phyloP scores from a whole-genome alignment of 2,329 filamentous ascomycete genomes.

The Ophiosphaerella narmari region DNA sequence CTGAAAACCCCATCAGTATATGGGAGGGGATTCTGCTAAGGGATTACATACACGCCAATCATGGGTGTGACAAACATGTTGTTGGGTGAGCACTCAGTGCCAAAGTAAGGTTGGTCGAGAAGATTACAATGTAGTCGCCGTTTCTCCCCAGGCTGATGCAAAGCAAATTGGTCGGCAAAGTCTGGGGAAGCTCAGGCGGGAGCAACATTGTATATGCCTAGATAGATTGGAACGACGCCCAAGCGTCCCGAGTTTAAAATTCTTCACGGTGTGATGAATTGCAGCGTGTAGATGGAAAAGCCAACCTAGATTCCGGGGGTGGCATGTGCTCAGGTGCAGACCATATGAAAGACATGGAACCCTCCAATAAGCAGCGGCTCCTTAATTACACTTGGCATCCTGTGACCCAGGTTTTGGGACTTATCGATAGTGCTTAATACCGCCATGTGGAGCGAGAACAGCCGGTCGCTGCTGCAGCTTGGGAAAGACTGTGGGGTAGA shows the following conservation, averaged over 20 bases:
- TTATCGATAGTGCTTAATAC: slow-evolving; percentile 36
- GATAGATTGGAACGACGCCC: neutral
- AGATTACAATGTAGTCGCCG: neutral
- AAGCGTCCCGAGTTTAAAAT: slow-evolving; percentile 1
- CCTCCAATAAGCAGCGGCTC: slow-evolving; percentile 14
- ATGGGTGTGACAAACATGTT: slow-evolving; percentile 25
- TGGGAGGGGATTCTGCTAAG: neutral
- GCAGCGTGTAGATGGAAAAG: slow-evolving; percentile 13
- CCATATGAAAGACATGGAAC: slow-evolving; percentile 21
- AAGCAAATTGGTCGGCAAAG: slow-evolving; percentile 2
- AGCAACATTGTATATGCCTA: slow-evolving; percentile 16
- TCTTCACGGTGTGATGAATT: slow-evolving; percentile 10
- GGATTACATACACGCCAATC: slow-evolving; percentile 19
- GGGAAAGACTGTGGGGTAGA: slow-evolving; percentile 19
- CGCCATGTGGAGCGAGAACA: slow-evolving; percentile 24
- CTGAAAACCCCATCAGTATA: slow-evolving; percentile 9
- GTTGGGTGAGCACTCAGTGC: neutral
- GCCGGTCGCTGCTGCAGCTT: slow-evolving; percentile 15
- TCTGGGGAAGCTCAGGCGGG: slow-evolving; percentile 1
- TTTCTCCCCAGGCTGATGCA: neutral
- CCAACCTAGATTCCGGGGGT: slow-evolving; percentile 16
- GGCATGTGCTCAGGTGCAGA: slow-evolving; percentile 16
- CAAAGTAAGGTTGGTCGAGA: neutral
- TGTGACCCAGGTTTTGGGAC: slow-evolving; percentile 18
- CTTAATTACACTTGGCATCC: slow-evolving; percentile 23